A percentile compares a stretch with the other conserved stretches of the same genome.
Conservation (phyloP, 768 basidiomycete species). For the Pleurotus ostreatus region DNA sequence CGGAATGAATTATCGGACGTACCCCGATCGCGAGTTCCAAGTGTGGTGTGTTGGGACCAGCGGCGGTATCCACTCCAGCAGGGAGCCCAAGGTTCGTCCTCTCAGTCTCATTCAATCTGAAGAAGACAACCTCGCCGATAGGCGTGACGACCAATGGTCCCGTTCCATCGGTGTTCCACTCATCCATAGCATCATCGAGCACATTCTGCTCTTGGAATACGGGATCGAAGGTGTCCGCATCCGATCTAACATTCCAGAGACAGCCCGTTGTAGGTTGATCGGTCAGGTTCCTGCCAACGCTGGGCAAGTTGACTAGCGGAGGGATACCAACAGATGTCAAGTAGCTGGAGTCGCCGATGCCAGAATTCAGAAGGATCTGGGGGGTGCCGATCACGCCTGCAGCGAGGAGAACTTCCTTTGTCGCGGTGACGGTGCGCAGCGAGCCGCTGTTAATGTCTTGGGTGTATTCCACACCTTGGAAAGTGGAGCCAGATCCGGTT, state of each 20-base stretch:
- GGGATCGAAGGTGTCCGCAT: conserved; percentile 12
- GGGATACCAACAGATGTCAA: conserved; percentile 12
- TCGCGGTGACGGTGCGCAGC: not conserved
- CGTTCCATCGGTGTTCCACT: conserved; percentile 11
- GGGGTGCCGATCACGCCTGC: conserved; percentile 25
- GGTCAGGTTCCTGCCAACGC: conserved; percentile 22
- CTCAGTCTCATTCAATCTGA: conserved; percentile 16
- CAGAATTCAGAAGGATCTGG: conserved; percentile 19
- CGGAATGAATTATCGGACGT: conserved; percentile 1
- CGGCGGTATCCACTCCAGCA: conserved; percentile 27
- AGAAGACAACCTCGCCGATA: not conserved
- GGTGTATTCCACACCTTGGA: conserved; percentile 17
- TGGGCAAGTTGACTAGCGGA: conserved; percentile 15
- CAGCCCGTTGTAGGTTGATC: conserved; percentile 16
- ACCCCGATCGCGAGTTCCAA: conserved; percentile 30
- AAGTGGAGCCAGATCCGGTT: conserved; percentile 1
- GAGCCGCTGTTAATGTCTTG: conserved; percentile 4
- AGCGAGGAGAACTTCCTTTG: conserved; percentile 24
- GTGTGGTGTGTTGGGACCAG: conserved; percentile 32
- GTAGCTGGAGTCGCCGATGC: conserved; percentile 17
- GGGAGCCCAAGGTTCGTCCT: conserved; percentile 11
- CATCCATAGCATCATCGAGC: conserved; percentile 9
- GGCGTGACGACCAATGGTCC: conserved; percentile 13
- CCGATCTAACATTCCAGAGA: not conserved
- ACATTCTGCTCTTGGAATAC: conserved; percentile 14